Evolutionary conservation across 441 rosid species (phyloP).

Genomic region (Lepidium campestre): DNA sequence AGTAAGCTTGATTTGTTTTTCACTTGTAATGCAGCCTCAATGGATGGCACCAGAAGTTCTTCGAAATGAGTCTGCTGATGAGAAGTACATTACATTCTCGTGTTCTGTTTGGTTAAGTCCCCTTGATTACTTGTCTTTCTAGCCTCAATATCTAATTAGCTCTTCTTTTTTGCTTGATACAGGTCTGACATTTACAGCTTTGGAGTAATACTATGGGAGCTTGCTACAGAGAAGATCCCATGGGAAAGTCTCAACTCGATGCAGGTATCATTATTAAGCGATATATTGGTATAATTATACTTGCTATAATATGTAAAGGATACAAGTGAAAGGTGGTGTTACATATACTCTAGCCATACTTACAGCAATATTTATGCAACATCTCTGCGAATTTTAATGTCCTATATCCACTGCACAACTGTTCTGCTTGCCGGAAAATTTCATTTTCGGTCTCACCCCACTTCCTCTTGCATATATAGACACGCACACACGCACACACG

Average conservation of each 20-base stretch:
- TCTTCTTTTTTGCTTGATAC: slow-evolving; percentile 19
- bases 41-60: slow-evolving; percentile 99
- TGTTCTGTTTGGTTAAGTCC: not conserved
- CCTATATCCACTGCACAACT: not conserved
- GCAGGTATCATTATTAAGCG: slow-evolving; percentile 55
- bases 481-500: not conserved
- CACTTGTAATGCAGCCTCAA: slow-evolving; percentile 63
- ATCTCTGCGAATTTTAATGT: not conserved
- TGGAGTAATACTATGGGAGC: slow-evolving; percentile 93
- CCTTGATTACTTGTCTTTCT: not conserved
- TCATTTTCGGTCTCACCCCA: slow-evolving; percentile 12
- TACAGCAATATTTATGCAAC: not conserved
- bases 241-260: slow-evolving; percentile 94
- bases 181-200: slow-evolving; percentile 94
- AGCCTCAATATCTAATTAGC: slow-evolving; percentile 3
- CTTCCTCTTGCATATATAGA: not conserved
- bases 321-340: not conserved
- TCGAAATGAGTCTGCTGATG: slow-evolving; percentile 86
- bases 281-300: not conserved
- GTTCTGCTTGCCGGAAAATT: not conserved
- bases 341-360: not conserved
- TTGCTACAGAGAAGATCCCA: slow-evolving; percentile 90
- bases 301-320: not conserved
- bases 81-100: slow-evolving; percentile 62
- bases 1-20: slow-evolving; percentile 1